Evolutionary conservation across 352 stramenopile genomes (phyloP).

Genomic region (Phytophthora pluvialis): DNA sequence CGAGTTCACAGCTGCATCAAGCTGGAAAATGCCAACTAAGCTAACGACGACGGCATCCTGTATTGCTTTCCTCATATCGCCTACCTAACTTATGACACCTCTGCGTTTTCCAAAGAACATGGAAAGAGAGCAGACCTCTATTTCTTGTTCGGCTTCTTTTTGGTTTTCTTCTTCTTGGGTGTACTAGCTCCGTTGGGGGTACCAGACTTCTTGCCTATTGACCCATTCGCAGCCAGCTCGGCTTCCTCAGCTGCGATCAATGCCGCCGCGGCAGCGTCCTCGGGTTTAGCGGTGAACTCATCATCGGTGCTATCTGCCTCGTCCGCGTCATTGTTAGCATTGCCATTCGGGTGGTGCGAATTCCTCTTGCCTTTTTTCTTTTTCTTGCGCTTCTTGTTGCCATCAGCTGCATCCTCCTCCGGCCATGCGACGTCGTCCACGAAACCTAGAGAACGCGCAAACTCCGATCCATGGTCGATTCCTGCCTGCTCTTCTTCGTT

Average conservation of each 20-base stretch:
- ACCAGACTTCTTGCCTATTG: conserved; percentile 18
- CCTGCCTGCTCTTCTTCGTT: conserved; percentile 62
- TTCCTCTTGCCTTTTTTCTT: conserved; percentile 67
- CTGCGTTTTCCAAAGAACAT: no score
- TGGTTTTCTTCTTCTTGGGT: conserved; percentile 57
- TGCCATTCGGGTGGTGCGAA: conserved; percentile 26
- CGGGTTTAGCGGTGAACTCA: conserved; percentile 32
- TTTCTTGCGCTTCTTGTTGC: conserved; percentile 82
- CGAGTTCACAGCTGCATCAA: conserved; percentile 9
- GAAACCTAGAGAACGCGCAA: conserved; percentile 80
- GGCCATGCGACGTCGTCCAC: conserved; percentile 87
- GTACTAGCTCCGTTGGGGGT: conserved; percentile 37
- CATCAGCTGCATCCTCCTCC: conserved; percentile 55
- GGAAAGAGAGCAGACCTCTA: conserved; percentile 31
- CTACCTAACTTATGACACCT: conserved; percentile 32
- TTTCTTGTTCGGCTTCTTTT: conserved; percentile 54
- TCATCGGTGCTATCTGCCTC: conserved; percentile 34
- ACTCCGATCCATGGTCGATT: conserved; percentile 87
- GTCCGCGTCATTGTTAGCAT: conserved; percentile 17
- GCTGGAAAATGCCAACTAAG: not conserved
- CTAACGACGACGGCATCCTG: not conserved
- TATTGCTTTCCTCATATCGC: not conserved
- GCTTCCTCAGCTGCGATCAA: conserved; percentile 39
- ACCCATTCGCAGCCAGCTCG: conserved; percentile 32
- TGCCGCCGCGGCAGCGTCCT: conserved; percentile 35